phyloP scores from a whole-genome alignment of 345 rosid species.

The Populus ilicifolia region DNA sequence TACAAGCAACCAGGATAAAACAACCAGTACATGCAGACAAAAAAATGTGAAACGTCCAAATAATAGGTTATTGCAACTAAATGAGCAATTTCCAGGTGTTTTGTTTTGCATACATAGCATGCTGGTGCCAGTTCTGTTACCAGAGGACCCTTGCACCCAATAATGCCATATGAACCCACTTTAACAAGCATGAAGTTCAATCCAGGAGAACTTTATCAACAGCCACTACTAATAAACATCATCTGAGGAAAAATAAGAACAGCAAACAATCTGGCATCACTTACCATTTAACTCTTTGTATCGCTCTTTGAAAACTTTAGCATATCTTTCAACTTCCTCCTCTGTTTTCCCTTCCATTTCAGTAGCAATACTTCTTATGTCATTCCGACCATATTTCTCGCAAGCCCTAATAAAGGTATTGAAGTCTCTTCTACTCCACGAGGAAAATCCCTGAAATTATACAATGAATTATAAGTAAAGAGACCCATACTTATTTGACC shows the following conservation, averaged over 20 bases:
- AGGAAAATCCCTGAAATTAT: slow-evolving; percentile 68
- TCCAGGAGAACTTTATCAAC: background rate
- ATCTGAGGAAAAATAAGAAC: background rate
- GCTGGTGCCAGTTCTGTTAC: background rate
- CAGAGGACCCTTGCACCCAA: background rate
- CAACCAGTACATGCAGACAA: background rate
- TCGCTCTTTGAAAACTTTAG: slow-evolving; percentile 78
- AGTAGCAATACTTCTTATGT: slow-evolving; percentile 68
- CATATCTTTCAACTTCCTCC: slow-evolving; percentile 91
- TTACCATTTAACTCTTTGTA: slow-evolving; percentile 81
- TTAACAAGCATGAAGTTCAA: background rate
- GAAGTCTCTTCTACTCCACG: slow-evolving; percentile 97
- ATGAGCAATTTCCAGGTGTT: background rate
- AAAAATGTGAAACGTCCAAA: background rate
- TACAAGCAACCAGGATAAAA: background rate
- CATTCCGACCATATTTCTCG: slow-evolving; percentile 93
- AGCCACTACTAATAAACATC: background rate
- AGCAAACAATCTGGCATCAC: background rate
- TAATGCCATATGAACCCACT: background rate
- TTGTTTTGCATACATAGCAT: background rate
- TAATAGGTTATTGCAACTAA: background rate
- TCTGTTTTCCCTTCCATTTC: slow-evolving; percentile 97
- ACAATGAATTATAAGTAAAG: slow-evolving; percentile 13
- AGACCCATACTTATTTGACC: slow-evolving; percentile 11
- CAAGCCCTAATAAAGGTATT: slow-evolving; percentile 86